Conservation (phyloP, 352 stramenopile species). For the Phytophthora ramorum region DNA sequence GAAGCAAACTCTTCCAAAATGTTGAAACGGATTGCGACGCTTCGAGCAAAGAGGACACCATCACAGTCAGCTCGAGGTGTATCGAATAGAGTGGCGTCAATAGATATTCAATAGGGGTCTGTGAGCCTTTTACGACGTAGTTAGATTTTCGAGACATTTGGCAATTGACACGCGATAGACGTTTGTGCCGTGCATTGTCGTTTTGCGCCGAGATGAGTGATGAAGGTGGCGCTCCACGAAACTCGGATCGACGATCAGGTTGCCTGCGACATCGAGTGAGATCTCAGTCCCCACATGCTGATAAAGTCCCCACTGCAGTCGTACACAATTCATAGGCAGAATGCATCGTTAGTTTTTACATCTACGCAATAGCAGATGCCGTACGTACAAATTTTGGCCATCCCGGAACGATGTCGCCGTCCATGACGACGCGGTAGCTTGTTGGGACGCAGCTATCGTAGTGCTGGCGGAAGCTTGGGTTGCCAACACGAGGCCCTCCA, state of each 20-base stretch:
- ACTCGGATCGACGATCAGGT: conserved; percentile 83
- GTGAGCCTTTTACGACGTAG: conserved; percentile 20
- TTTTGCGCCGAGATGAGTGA: conserved; percentile 68
- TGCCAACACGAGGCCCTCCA: conserved; percentile 85
- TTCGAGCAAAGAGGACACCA: not conserved
- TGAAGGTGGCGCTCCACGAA: conserved; percentile 84
- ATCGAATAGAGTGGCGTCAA: conserved; percentile 2
- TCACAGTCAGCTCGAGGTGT: not conserved
- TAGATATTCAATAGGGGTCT: conserved; percentile 13
- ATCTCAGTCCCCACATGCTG: conserved; percentile 80
- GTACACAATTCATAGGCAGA: not conserved
- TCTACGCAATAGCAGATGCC: conserved; percentile 2
- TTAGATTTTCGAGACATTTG: conserved; percentile 70
- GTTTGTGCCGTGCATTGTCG: conserved; percentile 68
- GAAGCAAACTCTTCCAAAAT: not conserved
- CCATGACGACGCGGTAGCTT: conserved; percentile 86
- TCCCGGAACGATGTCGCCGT: conserved; percentile 81
- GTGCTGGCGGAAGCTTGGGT: conserved; percentile 77
- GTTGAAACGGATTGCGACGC: conserved; percentile 32
- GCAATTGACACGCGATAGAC: conserved; percentile 71
- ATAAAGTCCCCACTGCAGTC: conserved; percentile 71
- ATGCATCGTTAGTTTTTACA: conserved; percentile 4
- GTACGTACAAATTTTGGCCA: conserved; percentile 75
- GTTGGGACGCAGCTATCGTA: conserved; percentile 81
- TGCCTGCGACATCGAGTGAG: conserved; percentile 71